These are phyloP conservation scores for Tetratostichococcus sp. DNA, from an alignment of 139 green algal genomes.

Conservation along the genomic window DNA sequence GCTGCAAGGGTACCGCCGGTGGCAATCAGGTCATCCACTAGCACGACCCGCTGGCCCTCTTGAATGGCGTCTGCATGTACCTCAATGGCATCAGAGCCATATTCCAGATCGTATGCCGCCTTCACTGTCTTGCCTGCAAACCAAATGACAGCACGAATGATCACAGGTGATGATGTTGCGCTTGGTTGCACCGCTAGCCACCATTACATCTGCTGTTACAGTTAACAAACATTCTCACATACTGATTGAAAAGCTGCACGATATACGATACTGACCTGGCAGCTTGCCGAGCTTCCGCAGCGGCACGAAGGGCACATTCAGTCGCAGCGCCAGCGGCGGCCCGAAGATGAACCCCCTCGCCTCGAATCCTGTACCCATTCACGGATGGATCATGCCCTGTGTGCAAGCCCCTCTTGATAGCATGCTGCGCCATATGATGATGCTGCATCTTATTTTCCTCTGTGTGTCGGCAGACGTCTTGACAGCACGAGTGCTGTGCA, in stretches of 20 bases:
- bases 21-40: conserved; percentile 97
- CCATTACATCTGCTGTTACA: neutral
- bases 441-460: no score
- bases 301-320: conserved; percentile 85
- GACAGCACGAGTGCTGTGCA: conserved; percentile 17
- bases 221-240: conserved; percentile 1
- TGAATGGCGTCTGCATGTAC: conserved; percentile 90
- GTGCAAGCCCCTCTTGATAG: no score
- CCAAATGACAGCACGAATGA: neutral
- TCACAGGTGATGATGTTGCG: neutral
- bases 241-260: no score
- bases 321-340: conserved; percentile 82
- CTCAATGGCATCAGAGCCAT: conserved; percentile 93
- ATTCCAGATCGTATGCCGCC: conserved; percentile 86
- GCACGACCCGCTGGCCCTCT: conserved; percentile 77
- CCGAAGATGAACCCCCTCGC: conserved; percentile 98
- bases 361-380: conserved; percentile 95
- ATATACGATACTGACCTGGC: no score
- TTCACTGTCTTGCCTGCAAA: conserved; percentile 75
- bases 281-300: conserved; percentile 97
- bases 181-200: conserved; percentile 5
- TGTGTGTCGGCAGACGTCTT: no score
- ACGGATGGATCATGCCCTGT: no score
- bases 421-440: no score
- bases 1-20: conserved; percentile 93